phyloP scores from a whole-genome alignment of 768 basidiomycete genomes.

The Clitopilus passeckerianus region DNA sequence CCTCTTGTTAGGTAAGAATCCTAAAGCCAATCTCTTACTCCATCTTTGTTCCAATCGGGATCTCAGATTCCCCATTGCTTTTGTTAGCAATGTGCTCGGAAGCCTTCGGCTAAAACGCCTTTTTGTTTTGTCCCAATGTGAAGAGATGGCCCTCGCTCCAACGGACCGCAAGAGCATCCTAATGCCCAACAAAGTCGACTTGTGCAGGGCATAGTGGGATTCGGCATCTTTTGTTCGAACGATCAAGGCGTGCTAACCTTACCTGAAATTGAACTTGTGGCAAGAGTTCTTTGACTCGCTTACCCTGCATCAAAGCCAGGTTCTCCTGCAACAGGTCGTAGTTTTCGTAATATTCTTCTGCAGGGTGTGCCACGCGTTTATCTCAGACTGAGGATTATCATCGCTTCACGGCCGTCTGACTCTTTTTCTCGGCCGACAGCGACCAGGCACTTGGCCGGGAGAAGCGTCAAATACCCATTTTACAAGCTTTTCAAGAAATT shows the following conservation, averaged over 20 bases:
- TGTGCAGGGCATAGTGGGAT: neutral
- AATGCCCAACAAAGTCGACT: neutral
- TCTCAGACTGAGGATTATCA: neutral
- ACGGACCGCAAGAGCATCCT: neutral
- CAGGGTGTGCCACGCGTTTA: neutral
- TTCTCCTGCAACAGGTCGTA: neutral
- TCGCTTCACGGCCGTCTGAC: neutral
- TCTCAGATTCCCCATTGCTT: neutral
- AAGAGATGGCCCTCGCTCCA: neutral
- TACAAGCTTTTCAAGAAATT: neutral
- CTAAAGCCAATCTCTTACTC: neutral
- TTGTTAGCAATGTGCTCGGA: neutral
- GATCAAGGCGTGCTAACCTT: neutral
- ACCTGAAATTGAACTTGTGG: neutral
- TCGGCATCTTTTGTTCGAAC: neutral
- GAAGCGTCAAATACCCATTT: neutral
- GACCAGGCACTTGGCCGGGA: neutral
- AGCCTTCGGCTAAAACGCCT: neutral
- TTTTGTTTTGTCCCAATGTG: neutral
- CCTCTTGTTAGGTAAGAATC: neutral
- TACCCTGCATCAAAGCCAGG: neutral
- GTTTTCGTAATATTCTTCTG: neutral
- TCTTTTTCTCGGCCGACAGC: neutral
- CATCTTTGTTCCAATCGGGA: neutral
- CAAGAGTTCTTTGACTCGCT: neutral